A percentile compares a stretch with the other conserved stretches of the same genome.
These are phyloP conservation scores for Tuber aestivum DNA, from an alignment of 495 filamentous ascomycete genomes.

Conservation along the genomic window DNA sequence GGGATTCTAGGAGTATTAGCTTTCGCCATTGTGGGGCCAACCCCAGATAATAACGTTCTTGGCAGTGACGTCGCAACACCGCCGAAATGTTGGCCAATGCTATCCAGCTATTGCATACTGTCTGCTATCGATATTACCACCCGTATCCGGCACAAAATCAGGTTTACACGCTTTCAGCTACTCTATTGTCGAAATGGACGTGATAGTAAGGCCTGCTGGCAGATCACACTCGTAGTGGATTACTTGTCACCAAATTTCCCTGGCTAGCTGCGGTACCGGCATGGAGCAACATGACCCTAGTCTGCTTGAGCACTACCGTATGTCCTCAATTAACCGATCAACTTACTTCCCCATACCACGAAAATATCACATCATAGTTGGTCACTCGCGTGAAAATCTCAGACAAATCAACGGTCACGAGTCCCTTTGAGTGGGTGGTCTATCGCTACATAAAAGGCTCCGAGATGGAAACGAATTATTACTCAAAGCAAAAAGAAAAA, in stretches of 20 bases:
- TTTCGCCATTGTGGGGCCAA: slow-evolving; percentile 13
- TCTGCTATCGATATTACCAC: neutral
- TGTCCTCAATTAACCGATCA: neutral
- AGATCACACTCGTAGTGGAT: neutral
- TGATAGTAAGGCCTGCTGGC: neutral
- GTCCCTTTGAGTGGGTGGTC: neutral
- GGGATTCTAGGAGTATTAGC: neutral
- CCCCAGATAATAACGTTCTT: slow-evolving; percentile 9
- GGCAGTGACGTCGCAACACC: slow-evolving; percentile 26
- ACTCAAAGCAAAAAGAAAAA: neutral
- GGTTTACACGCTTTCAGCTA: neutral
- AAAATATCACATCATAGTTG: neutral
- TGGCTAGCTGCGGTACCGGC: neutral
- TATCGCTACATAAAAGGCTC: neutral
- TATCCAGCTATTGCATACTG: neutral
- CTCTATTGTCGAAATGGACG: neutral
- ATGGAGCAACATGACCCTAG: neutral
- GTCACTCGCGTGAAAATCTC: neutral
- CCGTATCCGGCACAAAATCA: neutral
- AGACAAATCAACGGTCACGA: neutral
- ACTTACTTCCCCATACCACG: neutral
- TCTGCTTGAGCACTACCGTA: neutral
- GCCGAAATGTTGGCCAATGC: neutral
- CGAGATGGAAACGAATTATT: neutral
- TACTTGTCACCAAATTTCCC: neutral